Percentiles rank a stretch among this genome's conserved stretches.
These are phyloP conservation scores for Aureobasidium musti DNA, from an alignment of 2,329 filamentous ascomycete genomes.

Conservation along the genomic window DNA sequence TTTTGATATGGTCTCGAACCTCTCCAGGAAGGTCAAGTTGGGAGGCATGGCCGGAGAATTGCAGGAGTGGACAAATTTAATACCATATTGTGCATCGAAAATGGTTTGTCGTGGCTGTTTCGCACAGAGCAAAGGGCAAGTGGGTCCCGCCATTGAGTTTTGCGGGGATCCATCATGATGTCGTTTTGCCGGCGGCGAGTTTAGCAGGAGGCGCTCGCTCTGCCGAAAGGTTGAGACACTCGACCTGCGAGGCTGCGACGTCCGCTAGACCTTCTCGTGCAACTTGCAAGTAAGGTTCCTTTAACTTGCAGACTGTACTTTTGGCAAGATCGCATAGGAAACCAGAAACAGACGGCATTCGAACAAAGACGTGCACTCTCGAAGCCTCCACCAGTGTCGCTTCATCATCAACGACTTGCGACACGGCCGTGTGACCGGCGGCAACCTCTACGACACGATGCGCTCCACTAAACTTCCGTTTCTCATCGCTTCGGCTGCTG, in stretches of 20 bases:
- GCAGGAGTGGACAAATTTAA: not conserved
- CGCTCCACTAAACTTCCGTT: not conserved
- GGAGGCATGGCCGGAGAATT: constrained; percentile 8
- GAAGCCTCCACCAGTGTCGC: not conserved
- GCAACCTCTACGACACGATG: not conserved
- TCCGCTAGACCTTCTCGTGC: not conserved
- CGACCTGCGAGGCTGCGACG: not conserved
- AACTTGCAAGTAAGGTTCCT: not conserved
- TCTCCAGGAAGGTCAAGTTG: constrained; percentile 27
- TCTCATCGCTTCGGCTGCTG: constrained; percentile 3
- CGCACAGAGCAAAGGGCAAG: not conserved
- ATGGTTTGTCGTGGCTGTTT: constrained; percentile 7
- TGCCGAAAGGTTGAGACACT: constrained; percentile 16
- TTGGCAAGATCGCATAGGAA: not conserved
- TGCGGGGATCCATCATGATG: constrained; percentile 26
- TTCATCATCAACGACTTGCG: not conserved
- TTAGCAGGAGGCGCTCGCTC: constrained; percentile 3
- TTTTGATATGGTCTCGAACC: constrained; percentile 28
- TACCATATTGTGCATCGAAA: constrained; percentile 10
- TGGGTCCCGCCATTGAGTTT: not conserved
- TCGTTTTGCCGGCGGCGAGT: constrained; percentile 9
- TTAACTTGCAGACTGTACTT: not conserved
- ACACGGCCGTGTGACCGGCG: not conserved
- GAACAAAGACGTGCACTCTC: constrained; percentile 1
- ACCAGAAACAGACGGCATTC: not conserved